These are phyloP conservation scores for Penicillium pancosmium DNA, from an alignment of 495 filamentous ascomycete genomes.

Conservation along the genomic window DNA sequence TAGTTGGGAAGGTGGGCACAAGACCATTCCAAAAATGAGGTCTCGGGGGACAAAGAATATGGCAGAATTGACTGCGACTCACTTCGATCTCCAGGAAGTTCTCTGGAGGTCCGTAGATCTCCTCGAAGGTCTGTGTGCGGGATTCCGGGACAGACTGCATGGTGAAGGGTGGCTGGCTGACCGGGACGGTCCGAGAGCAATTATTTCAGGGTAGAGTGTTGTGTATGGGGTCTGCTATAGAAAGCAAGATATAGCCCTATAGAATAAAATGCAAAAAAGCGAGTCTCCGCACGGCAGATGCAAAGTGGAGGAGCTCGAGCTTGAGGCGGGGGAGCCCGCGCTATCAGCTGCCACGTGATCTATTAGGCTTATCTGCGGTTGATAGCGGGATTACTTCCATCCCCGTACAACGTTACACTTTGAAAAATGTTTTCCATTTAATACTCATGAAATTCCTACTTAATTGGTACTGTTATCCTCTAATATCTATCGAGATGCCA, in stretches of 20 bases:
- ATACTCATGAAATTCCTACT: neutral
- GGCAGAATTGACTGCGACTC: conserved; percentile 21
- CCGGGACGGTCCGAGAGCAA: neutral
- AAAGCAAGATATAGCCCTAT: neutral
- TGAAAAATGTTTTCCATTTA: neutral
- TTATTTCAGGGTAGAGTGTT: neutral
- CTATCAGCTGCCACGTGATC: conserved; percentile 12
- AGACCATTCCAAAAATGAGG: conserved; percentile 5
- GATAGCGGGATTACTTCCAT: too few species aligned
- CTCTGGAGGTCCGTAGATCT: conserved; percentile 98
- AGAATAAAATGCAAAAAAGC: neutral
- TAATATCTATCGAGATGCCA: neutral
- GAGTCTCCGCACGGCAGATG: conserved; percentile 13
- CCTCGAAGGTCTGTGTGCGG: conserved; percentile 92
- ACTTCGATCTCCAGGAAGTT: conserved; percentile 99
- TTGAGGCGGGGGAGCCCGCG: conserved; percentile 5
- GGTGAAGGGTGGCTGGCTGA: conserved; percentile 33
- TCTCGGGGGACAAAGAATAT: too few species aligned
- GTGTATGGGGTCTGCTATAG: neutral
- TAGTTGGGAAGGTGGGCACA: conserved; percentile 14
- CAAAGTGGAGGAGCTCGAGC: conserved; percentile 15
- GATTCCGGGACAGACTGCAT: conserved; percentile 84
- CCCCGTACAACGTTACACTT: too few species aligned
- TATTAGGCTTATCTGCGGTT: conserved; percentile 8
- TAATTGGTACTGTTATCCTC: neutral